A percentile compares a stretch with the other conserved stretches of the same genome.
Conservation (phyloP, 768 basidiomycete genomes). For the Kockovaella imperatae region DNA sequence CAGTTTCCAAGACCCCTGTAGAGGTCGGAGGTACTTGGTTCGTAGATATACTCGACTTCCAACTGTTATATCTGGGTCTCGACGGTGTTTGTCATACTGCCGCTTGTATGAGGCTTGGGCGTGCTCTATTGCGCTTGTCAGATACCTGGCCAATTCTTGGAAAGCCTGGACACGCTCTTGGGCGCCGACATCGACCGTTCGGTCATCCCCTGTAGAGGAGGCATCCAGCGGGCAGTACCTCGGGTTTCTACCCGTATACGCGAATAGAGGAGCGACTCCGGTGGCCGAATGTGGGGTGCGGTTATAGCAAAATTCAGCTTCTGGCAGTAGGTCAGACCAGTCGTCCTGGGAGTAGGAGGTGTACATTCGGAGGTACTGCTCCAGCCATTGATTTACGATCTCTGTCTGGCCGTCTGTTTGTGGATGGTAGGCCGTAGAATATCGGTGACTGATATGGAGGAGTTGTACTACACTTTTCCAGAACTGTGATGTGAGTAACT, state of each 20-base stretch:
- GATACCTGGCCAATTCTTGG: too few relatives aligned
- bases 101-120: too few relatives aligned
- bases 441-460: slow-evolving; percentile 42
- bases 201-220: too few relatives aligned
- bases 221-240: too few relatives aligned
- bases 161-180: too few relatives aligned
- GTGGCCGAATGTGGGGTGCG: slow-evolving; percentile 37
- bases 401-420: slow-evolving; percentile 49
- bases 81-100: too few relatives aligned
- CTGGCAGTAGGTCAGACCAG: slow-evolving; percentile 44
- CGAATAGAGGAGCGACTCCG: slow-evolving; percentile 41
- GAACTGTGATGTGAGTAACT: slow-evolving; percentile 36
- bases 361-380: slow-evolving; percentile 47
- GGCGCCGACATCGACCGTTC: too few relatives aligned
- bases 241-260: slow-evolving; percentile 32
- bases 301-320: slow-evolving; percentile 46
- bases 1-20: too few relatives aligned
- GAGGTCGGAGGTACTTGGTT: too few relatives aligned
- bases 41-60: too few relatives aligned
- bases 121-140: too few relatives aligned
- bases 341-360: slow-evolving; percentile 42
- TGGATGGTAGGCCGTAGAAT: slow-evolving; percentile 50
- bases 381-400: slow-evolving; percentile 46
- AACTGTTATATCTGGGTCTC: too few relatives aligned
- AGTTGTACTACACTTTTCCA: slow-evolving; percentile 39